Base-by-base conservation (phyloP, 768 basidiomycete species). In the Leccinum aurantiacum region DNA sequence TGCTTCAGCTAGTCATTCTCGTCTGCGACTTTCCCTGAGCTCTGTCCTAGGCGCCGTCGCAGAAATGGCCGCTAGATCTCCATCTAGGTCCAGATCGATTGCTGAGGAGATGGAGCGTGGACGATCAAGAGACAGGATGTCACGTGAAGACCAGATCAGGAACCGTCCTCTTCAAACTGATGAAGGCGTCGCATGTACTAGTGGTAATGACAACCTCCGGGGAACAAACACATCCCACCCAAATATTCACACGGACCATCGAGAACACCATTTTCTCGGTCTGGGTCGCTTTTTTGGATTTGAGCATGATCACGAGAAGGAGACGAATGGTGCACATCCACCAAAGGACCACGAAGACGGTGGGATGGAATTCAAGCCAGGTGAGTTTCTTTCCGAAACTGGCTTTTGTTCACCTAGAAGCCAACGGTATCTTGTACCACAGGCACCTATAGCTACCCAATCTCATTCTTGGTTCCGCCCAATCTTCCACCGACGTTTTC, bases 391-490 rank as follows among this genome's bases (percentile, higher is more conserved):
- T 11, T 46, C 44, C 38, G 6, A 38, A 14, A 53, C 17, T 24
- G 22, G 47, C 11, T 14, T 41, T 49, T 4, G 3, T 9, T 10
- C 41, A 8, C 41, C 22, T 33, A 1, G 31, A 33, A 33, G 31
- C 56, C 59, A 8, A 38, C 7, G 35, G 41, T 9, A 24, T 56
- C 37, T 57, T n/a, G 24, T 38, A 53, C 37, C 46, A 9, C 63
- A 92, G 95, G 95, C 35, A 90, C 88, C 6, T 98, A 98, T 71
- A 94, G 91, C 15, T 98, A 93, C 73, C 96, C 97, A 1, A 91
- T 99, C 65, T 93, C 93, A 6, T 95, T 98, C 71, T 76, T 89
- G 10, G 86, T 99, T 57, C 94, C 95, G 0, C 77, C 86, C 5
- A 79, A 84, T 61, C 81, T 90, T 13, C 95, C 96, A 4, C 93